A percentile compares a stretch with the other conserved stretches of the same genome.
Conservation (phyloP, 345 rosid genomes). For the Camelina hispida region DNA sequence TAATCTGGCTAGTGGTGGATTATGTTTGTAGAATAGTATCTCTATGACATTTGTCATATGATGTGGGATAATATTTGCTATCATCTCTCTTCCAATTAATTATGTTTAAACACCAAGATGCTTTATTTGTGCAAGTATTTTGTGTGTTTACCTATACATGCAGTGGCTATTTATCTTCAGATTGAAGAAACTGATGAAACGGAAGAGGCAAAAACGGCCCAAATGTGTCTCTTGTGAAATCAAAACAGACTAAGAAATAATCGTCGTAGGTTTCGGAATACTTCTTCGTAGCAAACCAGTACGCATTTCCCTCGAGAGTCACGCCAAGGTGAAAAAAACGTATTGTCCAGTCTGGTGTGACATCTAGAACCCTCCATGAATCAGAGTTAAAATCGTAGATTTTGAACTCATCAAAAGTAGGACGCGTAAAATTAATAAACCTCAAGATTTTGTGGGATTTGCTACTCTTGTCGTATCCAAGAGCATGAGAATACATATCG, state of each 20-base stretch:
- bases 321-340: background rate
- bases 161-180: no score
- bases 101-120: no score
- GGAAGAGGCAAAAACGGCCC: background rate
- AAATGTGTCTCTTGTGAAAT: background rate
- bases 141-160: no score
- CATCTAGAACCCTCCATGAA: slow-evolving; percentile 8
- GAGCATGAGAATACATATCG: no score
- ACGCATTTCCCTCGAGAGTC: background rate
- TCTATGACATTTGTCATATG: no score
- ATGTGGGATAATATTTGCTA: no score
- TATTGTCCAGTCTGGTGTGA: background rate
- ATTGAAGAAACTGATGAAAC: background rate
- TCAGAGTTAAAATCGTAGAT: slow-evolving; percentile 11
- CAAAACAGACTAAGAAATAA: background rate
- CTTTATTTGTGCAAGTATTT: no score
- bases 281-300: background rate
- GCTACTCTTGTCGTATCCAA: no score
- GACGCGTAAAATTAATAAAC: background rate
- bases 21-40: no score
- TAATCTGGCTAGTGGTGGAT: no score
- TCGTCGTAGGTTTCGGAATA: no score
- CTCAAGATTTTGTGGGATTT: slow-evolving; percentile 2
- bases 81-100: no score
- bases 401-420: background rate